Percentiles rank a stretch among this genome's conserved stretches.
These are phyloP conservation scores for Metschnikowia borealis DNA, from an alignment of 805 yeast species.

Conservation along the genomic window DNA sequence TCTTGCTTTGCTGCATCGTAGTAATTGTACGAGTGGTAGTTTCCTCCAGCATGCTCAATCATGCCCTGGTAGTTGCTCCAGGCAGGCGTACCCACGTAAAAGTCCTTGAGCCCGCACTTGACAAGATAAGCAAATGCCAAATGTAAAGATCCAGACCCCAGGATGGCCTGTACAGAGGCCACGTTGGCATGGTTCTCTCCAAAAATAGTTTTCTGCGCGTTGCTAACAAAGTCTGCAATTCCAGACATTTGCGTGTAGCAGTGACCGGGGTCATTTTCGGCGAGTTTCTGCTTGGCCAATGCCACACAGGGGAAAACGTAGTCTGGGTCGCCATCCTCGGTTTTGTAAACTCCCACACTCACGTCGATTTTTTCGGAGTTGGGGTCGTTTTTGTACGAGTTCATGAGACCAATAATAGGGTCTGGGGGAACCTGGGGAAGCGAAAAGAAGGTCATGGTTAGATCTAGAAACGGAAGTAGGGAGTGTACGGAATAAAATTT, in stretches of 20 bases:
- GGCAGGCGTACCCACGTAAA: conserved; percentile 36
- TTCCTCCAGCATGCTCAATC: conserved; percentile 31
- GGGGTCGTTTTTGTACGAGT: conserved; percentile 21
- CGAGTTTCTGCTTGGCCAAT: conserved; percentile 31
- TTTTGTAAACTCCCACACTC: conserved; percentile 44
- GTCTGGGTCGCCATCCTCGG: conserved; percentile 30
- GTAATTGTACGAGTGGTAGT: conserved; percentile 25
- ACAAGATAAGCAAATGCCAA: conserved; percentile 30
- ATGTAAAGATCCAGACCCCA: conserved; percentile 42
- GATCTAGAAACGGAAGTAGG: too few relatives aligned
- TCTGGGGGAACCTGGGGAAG: conserved; percentile 13
- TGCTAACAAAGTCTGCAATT: conserved; percentile 32
- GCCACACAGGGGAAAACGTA: conserved; percentile 37
- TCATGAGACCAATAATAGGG: conserved; percentile 18
- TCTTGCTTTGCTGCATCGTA: conserved; percentile 26
- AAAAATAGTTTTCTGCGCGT: conserved; percentile 35
- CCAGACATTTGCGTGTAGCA: conserved; percentile 43
- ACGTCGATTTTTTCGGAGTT: conserved; percentile 37
- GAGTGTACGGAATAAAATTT: too few relatives aligned
- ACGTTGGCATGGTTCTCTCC: conserved; percentile 30
- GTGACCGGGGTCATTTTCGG: conserved; percentile 38
- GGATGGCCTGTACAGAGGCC: conserved; percentile 36
- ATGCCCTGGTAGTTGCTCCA: conserved; percentile 40
- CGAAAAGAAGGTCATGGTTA: conserved; percentile 6
- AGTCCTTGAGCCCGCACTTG: conserved; percentile 16